Base-by-base conservation (phyloP, 306 rosid species). In the Fragaria vesca region DNA sequence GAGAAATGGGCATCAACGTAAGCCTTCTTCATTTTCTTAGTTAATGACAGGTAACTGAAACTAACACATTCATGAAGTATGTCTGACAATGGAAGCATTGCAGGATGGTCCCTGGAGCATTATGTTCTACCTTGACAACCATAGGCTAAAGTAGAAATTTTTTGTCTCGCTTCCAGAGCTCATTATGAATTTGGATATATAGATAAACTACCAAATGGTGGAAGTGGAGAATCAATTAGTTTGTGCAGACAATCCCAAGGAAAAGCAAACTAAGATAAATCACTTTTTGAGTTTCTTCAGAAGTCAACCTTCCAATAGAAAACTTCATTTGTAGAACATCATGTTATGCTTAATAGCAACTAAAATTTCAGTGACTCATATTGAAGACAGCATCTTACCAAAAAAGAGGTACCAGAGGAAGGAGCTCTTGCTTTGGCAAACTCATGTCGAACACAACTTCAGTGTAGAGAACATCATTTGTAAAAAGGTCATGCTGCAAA, bases 401-500 rank as follows among this genome's bases (percentile, higher is more conserved):
- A 81, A 95, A 95, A 48, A 95, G 84, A 47, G 99, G 98, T 63
- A 95, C 96, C 82, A 88, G 85, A 65, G 98, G 96, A 72, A 95
- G 93, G 79, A 95, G 96, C 76, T 93, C 96, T 84, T 88, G 96
- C 89, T 93, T 93, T 81, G 93, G 85, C 42, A 94, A 87, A 83
- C 89, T 83, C 99, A 93, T 88, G 82, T 86, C 76, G 79, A 95
- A 95, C 80, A 91, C 99, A 80, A 87, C 86, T 87, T 95, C 99
- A 26, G 93, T 81, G 85, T 95, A 95, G 79, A 95, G 90, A 55
- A 95, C 97, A 79, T 93, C 99, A 84, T 93, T 95, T 79, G 99
- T 95, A 83, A 95, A 95, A 81, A 95, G 98, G 81, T 93, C 99
- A 84, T 95, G 99, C 85, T 84, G 83, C 88, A 95, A 81, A 81